Percentiles rank a stretch among this genome's conserved stretches.
Conservation (phyloP, 305 asterid genomes). For the Plantago lanceolata region DNA sequence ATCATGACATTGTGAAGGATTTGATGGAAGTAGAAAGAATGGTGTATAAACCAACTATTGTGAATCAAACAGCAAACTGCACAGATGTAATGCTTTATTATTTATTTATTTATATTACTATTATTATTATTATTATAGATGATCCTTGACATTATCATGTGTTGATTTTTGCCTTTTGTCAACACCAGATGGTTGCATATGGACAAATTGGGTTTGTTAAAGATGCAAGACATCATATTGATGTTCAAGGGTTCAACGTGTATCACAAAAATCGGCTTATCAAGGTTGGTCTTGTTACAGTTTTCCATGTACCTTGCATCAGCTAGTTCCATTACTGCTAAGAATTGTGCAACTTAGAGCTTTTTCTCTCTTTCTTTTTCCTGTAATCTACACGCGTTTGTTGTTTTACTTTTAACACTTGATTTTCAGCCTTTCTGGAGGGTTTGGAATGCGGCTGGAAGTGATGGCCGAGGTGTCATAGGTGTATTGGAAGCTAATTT, state of each 20-base stretch:
- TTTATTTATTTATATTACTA: no score
- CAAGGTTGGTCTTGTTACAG: conserved; percentile 37
- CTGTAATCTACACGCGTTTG: background rate
- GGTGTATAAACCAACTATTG: background rate
- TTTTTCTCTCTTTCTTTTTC: background rate
- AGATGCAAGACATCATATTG: conserved; percentile 66
- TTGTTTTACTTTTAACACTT: background rate
- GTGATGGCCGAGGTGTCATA: conserved; percentile 72
- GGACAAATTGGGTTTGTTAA: conserved; percentile 63
- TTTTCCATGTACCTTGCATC: background rate
- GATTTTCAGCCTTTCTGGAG: conserved; percentile 68
- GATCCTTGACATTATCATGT: background rate
- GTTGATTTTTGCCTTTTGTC: background rate
- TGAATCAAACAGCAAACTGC: conserved; percentile 20
- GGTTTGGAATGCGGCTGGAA: conserved; percentile 82
- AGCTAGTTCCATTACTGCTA: background rate
- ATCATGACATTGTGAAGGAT: conserved; percentile 47
- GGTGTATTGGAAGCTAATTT: conserved; percentile 75
- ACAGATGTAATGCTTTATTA: conserved; percentile 32
- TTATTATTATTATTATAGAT: background rate
- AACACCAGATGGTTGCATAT: conserved; percentile 35
- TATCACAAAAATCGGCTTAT: conserved; percentile 79
- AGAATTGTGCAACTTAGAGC: background rate
- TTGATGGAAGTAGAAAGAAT: conserved; percentile 28
- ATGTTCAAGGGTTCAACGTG: conserved; percentile 79